Percentiles rank a stretch among this genome's conserved stretches.
These are phyloP conservation scores for Coemansia biformis DNA, from an alignment of 192 early-diverging fungal species.

Conservation along the genomic window DNA sequence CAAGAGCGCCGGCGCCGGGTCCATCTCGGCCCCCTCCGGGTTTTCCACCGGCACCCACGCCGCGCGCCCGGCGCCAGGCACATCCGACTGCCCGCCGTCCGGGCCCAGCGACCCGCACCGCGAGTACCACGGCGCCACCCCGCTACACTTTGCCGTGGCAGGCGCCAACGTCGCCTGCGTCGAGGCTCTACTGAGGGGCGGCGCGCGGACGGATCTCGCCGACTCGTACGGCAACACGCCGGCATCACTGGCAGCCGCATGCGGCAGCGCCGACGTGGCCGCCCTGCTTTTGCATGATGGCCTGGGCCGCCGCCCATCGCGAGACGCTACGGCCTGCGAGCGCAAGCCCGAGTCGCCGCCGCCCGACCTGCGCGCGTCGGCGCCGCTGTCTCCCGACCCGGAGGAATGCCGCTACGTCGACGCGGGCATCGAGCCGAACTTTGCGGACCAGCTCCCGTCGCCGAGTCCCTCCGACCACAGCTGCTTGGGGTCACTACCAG, in stretches of 20 bases:
- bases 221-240: slow-evolving; percentile 53
- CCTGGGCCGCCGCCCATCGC: too few species aligned
- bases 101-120: slow-evolving; percentile 1
- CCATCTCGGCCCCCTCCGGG: slow-evolving; percentile 35
- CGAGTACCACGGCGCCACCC: slow-evolving; percentile 58
- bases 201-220: slow-evolving; percentile 55
- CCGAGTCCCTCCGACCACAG: slow-evolving; percentile 24
- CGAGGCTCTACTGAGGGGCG: slow-evolving; percentile 56
- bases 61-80: slow-evolving; percentile 26
- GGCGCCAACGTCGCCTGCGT: slow-evolving; percentile 61
- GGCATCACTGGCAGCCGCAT: slow-evolving; percentile 24
- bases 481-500: slow-evolving; percentile 5
- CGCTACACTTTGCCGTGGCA: slow-evolving; percentile 79
- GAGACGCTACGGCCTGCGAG: too few species aligned
- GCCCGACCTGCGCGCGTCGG: too few species aligned
- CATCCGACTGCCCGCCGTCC: not conserved
- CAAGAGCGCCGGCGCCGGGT: slow-evolving; percentile 14
- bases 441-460: slow-evolving; percentile 36
- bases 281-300: not conserved
- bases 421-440: too few species aligned
- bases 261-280: slow-evolving; percentile 15
- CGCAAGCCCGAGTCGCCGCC: too few species aligned
- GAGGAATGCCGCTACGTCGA: too few species aligned
- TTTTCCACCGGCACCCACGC: slow-evolving; percentile 27
- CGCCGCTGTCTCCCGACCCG: too few species aligned